Conservation (phyloP, 345 rosid species). For the Abelmoschus esculentus region DNA sequence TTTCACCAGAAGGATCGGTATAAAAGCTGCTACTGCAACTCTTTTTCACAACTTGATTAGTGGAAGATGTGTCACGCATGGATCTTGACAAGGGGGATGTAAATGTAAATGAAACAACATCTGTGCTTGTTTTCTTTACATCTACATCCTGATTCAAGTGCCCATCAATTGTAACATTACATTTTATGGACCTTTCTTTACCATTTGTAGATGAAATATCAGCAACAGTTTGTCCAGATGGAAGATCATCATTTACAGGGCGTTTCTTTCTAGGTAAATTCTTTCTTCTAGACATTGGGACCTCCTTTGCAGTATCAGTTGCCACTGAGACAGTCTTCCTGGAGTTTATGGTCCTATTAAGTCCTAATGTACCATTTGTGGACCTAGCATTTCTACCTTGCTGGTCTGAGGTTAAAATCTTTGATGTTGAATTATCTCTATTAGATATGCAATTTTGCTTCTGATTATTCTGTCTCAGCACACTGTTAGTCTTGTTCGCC, state of each 20-base stretch:
- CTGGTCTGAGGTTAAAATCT: conserved; percentile 30
- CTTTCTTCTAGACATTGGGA: conserved; percentile 29
- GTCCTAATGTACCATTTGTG: conserved; percentile 24
- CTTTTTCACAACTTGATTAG: conserved; percentile 17
- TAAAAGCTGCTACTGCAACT: conserved; percentile 11
- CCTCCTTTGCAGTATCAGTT: conserved; percentile 27
- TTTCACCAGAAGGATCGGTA: conserved; percentile 17
- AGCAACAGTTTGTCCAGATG: conserved; percentile 23
- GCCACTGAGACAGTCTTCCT: conserved; percentile 24
- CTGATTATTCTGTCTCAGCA: conserved; percentile 56
- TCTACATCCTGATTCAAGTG: conserved; percentile 19
- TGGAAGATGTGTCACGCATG: background rate
- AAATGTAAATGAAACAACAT: conserved; percentile 85
- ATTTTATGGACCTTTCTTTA: conserved; percentile 32
- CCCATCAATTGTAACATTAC: conserved; percentile 35
- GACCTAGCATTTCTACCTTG: conserved; percentile 28
- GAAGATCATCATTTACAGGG: conserved; percentile 25
- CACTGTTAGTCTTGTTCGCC: conserved; percentile 25
- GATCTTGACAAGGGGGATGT: conserved; percentile 48
- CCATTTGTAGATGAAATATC: conserved; percentile 25
- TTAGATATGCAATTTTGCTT: conserved; percentile 49
- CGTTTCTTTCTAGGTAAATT: conserved; percentile 44
- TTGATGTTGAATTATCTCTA: conserved; percentile 30
- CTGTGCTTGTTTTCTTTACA: conserved; percentile 40
- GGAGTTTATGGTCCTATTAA: conserved; percentile 36